Evolutionary conservation across 495 filamentous ascomycete species (phyloP), one percentile per base, ranked within the genome.

Genomic region (Podospora australis): DNA sequence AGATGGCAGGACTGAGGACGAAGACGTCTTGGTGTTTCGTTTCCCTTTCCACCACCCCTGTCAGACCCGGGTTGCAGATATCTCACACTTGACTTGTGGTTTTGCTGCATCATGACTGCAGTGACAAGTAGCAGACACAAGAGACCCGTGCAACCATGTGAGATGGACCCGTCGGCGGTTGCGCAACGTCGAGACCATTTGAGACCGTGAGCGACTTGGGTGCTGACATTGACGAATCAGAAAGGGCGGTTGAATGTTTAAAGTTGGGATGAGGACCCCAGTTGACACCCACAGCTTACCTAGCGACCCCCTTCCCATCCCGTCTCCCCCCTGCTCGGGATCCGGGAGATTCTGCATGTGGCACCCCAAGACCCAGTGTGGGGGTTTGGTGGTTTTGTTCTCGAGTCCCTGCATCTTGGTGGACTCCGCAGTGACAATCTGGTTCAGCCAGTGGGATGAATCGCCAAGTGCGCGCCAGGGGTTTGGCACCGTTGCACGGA

Each of bases 201-300:
- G 50, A 56, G 59, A n/a, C n/a, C n/a, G n/a, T n/a, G n/a, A n/a
- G n/a, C n/a, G n/a, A n/a, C n/a, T n/a, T n/a, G n/a, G n/a, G n/a
- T n/a, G 63, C 58, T 54, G 46, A 48, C 52, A 38, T 11, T 3
- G 26, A 48, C 64, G 57, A 67, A 65, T 63, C 49, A 55, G 44
- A 46, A 11, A 5, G 19, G n/a, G 6, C 24, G n/a, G n/a, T 24
- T 36, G 23, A 19, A 21, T 48, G 50, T 58, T 65, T 63, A 64
- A 64, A 58, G 63, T 70, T 70, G 56, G 59, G 63, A 65, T 60
- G 62, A 57, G 65, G 56, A 40, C 46, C 35, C 44, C 19, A n/a
- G n/a, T n/a, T n/a, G n/a, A n/a, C n/a, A n/a, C n/a, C n/a, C n/a
- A n/a, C n/a, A n/a, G n/a, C n/a, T n/a, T n/a, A n/a, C n/a, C n/a